These are phyloP conservation scores for Trichophaea hybrida DNA, from an alignment of 2,329 filamentous ascomycete species.

Conservation along the genomic window DNA sequence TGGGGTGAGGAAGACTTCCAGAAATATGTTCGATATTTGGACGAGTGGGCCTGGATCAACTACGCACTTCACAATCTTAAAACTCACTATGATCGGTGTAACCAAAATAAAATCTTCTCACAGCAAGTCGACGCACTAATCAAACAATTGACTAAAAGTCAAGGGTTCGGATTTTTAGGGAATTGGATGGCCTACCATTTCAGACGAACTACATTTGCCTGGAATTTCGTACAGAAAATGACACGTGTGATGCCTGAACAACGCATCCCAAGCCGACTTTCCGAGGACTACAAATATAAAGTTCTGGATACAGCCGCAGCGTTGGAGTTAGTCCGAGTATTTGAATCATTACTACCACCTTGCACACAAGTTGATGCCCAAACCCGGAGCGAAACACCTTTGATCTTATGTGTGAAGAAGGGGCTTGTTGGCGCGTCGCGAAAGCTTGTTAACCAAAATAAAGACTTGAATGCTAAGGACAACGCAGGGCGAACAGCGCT, in stretches of 20 bases:
- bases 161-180: too few species aligned
- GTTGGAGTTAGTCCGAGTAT: background rate
- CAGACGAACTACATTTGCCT: too few species aligned
- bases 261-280: background rate
- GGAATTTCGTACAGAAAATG: too few species aligned
- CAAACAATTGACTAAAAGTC: too few species aligned
- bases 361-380: background rate
- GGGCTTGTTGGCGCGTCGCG: background rate
- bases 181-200: too few species aligned
- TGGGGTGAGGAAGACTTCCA: background rate
- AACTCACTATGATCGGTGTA: too few species aligned
- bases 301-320: background rate
- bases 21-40: background rate
- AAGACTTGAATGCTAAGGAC: background rate
- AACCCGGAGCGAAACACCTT: background rate
- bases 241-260: too few species aligned
- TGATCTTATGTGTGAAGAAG: background rate
- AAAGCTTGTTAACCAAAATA: background rate
- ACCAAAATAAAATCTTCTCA: too few species aligned
- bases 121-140: too few species aligned
- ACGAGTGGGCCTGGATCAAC: background rate
- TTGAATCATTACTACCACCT: background rate
- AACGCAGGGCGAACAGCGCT: conserved; percentile 12
- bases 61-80: background rate
- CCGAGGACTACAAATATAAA: background rate